These are phyloP conservation scores for Saitozyma sp. DNA, from an alignment of 768 basidiomycete genomes.

Conservation along the genomic window DNA sequence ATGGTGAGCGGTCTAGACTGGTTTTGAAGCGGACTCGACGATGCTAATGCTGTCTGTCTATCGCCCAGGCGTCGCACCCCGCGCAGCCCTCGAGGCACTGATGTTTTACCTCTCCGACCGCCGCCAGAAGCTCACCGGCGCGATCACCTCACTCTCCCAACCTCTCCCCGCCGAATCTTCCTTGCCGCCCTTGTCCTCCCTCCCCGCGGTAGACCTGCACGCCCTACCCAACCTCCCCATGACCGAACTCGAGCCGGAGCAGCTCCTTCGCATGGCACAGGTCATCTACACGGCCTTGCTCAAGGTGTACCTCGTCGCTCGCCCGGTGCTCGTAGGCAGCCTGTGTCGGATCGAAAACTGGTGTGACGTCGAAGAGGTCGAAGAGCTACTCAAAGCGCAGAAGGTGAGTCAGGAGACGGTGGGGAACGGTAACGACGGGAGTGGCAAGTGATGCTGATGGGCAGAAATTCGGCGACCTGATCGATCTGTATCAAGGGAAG, in stretches of 20 bases:
- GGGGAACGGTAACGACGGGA: neutral
- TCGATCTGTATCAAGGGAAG: conserved; percentile 89
- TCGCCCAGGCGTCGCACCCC: conserved; percentile 31
- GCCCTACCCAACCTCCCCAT: conserved; percentile 73
- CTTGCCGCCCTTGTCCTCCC: conserved; percentile 61
- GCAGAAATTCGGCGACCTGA: conserved; percentile 87
- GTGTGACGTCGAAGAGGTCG: conserved; percentile 94
- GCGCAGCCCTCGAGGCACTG: conserved; percentile 73
- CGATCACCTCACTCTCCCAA: conserved; percentile 66
- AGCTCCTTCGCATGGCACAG: conserved; percentile 84
- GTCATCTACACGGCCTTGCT: conserved; percentile 94
- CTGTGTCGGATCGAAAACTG: conserved; percentile 90
- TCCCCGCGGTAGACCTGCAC: conserved; percentile 62
- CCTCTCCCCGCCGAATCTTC: conserved; percentile 70
- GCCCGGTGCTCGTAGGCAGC: conserved; percentile 78
- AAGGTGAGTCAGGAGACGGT: conserved; percentile 60
- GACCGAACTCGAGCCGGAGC: conserved; percentile 71
- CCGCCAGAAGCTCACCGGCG: conserved; percentile 78
- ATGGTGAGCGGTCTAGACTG: conserved; percentile 22
- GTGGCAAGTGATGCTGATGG: neutral
- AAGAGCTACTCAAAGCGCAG: conserved; percentile 75
- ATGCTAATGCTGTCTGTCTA: neutral
- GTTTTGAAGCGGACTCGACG: neutral
- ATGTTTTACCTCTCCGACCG: conserved; percentile 85
- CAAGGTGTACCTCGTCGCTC: conserved; percentile 81